Evolutionary conservation across 2,329 filamentous ascomycete species (phyloP), one percentile per base, ranked within the genome.

Genomic region (Zymoseptoria ardabiliae): DNA sequence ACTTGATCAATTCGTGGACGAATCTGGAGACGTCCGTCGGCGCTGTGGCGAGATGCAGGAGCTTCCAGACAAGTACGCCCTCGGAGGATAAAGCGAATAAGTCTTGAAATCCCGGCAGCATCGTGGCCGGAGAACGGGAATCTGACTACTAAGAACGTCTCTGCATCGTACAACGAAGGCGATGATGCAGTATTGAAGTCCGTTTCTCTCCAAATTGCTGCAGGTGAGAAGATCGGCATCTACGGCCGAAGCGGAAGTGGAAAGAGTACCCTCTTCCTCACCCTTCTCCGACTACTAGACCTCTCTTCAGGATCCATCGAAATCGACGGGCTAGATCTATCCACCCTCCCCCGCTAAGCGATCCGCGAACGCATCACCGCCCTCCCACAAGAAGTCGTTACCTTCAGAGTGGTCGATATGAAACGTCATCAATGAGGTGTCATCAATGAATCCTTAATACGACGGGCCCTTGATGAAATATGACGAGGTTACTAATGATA

Each of bases 101-200:
- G 11, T 88, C 86, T 11, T 71, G n/a, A 74, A 20, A 77, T 80
- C 21, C 82, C 86, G 0, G 85, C 89, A 0, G 86, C 87, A 1
- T 83, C 84, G 1, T 94, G 90, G 90, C 90, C 90, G 0, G 83
- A 82, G 0, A 82, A 88, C 63, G 90, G 90, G 5, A 79, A 81
- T 10, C 79, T 96, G 50, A 85, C 91, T 65, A 83, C 93, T n/a
- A 75, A 85, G 19, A 81, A 90, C 58, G 79, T 95, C 0, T 55
- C 60, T 45, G 68, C 68, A 20, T 58, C 65, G 7, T 70, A 70
- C 55, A 61, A 61, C 7, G 41, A 59, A 11, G 55, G 19, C 51
- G 61, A 66, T 35, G 68, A 72, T 19, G 68, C 70, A 7, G 77
- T 80, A 2, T 72, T 82, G 55, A 71, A 75, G n/a, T 66, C 77